These are phyloP conservation scores for Rhododendron molle DNA, from an alignment of 148 eudicot genomes.

Conservation along the genomic window DNA sequence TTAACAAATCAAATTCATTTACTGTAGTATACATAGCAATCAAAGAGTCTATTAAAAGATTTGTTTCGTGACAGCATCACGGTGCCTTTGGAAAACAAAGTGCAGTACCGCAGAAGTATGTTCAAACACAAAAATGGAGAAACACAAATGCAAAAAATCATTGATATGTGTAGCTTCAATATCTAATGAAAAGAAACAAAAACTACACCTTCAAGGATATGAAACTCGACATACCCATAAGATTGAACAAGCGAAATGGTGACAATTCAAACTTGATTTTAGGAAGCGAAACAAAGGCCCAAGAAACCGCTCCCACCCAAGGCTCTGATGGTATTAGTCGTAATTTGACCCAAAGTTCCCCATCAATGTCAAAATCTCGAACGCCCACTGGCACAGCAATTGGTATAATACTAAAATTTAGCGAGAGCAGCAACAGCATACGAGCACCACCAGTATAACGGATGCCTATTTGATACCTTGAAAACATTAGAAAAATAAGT, in stretches of 20 bases:
- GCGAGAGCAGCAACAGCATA: constrained; percentile 76
- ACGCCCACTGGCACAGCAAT: constrained; percentile 87
- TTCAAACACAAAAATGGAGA: background rate
- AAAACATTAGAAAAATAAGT: constrained; percentile 8
- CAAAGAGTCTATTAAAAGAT: background rate
- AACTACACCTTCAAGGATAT: background rate
- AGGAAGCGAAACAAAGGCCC: constrained; percentile 99
- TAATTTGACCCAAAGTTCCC: constrained; percentile 95
- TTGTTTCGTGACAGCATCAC: background rate
- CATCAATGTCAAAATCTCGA: constrained; percentile 94
- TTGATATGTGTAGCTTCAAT: background rate
- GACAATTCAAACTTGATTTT: constrained; percentile 80
- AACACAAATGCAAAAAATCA: background rate
- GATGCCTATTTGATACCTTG: constrained; percentile 95
- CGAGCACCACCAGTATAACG: constrained; percentile 99
- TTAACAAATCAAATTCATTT: background rate
- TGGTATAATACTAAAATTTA: constrained; percentile 81
- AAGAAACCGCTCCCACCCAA: constrained; percentile 90
- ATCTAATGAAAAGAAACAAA: background rate
- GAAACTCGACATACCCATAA: constrained; percentile 64
- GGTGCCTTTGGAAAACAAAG: background rate
- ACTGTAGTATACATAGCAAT: background rate
- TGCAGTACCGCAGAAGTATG: background rate
- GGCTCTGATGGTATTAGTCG: constrained; percentile 83
- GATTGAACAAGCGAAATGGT: constrained; percentile 89